These are phyloP conservation scores for Dactylellina drechsleri DNA, from an alignment of 2,329 filamentous ascomycete genomes.

Conservation along the genomic window DNA sequence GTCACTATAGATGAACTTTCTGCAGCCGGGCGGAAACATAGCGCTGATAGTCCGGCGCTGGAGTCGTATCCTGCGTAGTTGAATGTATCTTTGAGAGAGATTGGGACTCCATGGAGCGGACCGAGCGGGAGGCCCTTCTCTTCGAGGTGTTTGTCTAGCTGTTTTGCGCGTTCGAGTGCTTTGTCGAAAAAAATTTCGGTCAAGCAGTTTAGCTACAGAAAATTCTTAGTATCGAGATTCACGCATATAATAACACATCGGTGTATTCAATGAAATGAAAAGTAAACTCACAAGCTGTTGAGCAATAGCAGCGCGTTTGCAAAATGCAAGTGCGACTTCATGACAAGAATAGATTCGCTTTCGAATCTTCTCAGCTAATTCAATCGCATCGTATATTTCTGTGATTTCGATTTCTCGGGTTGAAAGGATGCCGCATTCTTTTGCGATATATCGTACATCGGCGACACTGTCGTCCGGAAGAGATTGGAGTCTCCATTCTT, in stretches of 20 bases:
- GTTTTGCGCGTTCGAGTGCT: slow-evolving; percentile 65
- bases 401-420: slow-evolving; percentile 66
- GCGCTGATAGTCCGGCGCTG: slow-evolving; percentile 72
- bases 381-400: slow-evolving; percentile 63
- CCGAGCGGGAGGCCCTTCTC: slow-evolving; percentile 67
- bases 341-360: slow-evolving; percentile 57
- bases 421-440: slow-evolving; percentile 64
- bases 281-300: slow-evolving; percentile 62
- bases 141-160: slow-evolving; percentile 67
- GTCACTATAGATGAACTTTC: slow-evolving; percentile 70
- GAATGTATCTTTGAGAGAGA: slow-evolving; percentile 77
- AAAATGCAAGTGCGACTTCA: slow-evolving; percentile 65
- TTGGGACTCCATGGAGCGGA: slow-evolving; percentile 71
- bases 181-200: slow-evolving; percentile 69
- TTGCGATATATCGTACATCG: slow-evolving; percentile 61
- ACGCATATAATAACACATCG: too few relatives aligned
- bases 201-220: slow-evolving; percentile 64
- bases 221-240: not conserved
- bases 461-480: slow-evolving; percentile 57
- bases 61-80: slow-evolving; percentile 70
- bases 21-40: slow-evolving; percentile 70
- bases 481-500: slow-evolving; percentile 60
- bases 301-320: slow-evolving; percentile 66
- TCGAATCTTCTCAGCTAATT: slow-evolving; percentile 62
- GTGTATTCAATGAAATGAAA: not conserved